These are phyloP conservation scores for Pyrenophora seminiperda DNA, from an alignment of 2,329 filamentous ascomycete species.

Conservation along the genomic window DNA sequence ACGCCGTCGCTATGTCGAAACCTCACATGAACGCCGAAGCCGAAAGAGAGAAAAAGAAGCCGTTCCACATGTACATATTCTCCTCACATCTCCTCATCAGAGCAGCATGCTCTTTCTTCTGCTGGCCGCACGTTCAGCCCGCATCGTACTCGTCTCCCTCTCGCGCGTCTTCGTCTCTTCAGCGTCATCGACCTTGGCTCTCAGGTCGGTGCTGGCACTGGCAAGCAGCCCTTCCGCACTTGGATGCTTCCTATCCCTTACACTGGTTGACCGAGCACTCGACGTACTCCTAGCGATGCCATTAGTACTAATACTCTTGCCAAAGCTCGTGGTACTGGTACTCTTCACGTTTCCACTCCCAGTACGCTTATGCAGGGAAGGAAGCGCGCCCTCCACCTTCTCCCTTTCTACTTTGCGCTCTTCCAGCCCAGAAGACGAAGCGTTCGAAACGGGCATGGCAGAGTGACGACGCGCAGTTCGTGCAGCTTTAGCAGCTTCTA, in stretches of 20 bases:
- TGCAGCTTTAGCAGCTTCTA: conserved; percentile 36
- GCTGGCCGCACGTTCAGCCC: conserved; percentile 47
- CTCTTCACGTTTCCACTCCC: conserved; percentile 33
- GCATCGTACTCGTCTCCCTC: conserved; percentile 27
- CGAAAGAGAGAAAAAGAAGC: background rate
- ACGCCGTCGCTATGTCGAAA: conserved; percentile 19
- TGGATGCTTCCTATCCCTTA: conserved; percentile 26
- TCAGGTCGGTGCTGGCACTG: conserved; percentile 20
- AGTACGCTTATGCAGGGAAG: conserved; percentile 34
- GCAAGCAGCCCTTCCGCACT: conserved; percentile 5
- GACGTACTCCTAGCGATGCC: conserved; percentile 14
- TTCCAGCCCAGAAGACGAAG: conserved; percentile 11
- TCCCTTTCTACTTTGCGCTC: conserved; percentile 21
- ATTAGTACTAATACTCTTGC: conserved; percentile 20
- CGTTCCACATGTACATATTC: conserved; percentile 5
- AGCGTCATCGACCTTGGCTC: conserved; percentile 14
- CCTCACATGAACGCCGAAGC: background rate
- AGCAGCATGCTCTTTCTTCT: conserved; percentile 53
- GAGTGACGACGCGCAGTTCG: conserved; percentile 43
- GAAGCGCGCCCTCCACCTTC: conserved; percentile 24
- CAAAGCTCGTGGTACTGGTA: conserved; percentile 19
- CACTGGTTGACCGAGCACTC: conserved; percentile 12
- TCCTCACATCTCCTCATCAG: conserved; percentile 21
- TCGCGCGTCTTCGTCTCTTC: conserved; percentile 13
- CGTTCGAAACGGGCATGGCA: conserved; percentile 27